Percentiles rank a stretch among this genome's conserved stretches.
Evolutionary conservation across 2,329 filamentous ascomycete genomes (phyloP).

Genomic region (Fusarium setosum): DNA sequence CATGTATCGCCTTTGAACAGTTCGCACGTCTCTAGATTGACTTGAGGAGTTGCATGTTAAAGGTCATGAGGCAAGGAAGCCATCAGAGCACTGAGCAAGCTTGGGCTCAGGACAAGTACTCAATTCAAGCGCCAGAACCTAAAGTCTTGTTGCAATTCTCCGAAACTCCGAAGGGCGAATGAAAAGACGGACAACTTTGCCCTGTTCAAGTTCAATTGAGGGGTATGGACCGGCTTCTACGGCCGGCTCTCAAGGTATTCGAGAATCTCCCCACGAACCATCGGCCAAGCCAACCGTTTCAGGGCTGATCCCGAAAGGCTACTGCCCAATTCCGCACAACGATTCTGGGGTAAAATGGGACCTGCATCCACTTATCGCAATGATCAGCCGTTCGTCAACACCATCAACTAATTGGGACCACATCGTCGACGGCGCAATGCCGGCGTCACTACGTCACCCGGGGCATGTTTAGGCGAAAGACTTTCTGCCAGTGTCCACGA

Average conservation of each 20-base stretch:
- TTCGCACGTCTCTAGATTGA: too few species aligned
- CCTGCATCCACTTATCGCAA: constrained; percentile 9
- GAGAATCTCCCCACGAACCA: neutral
- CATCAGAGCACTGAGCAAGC: too few species aligned
- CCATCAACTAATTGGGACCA: neutral
- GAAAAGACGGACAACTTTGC: neutral
- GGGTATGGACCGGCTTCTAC: constrained; percentile 2
- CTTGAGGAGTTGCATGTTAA: too few species aligned
- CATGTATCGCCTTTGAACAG: too few species aligned
- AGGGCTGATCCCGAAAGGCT: neutral
- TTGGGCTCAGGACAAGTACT: too few species aligned
- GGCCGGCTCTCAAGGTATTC: neutral
- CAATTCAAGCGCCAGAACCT: too few species aligned
- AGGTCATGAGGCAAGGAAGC: too few species aligned
- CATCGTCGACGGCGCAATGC: constrained; percentile 10
- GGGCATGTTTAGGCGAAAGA: neutral
- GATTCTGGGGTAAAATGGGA: constrained; percentile 20
- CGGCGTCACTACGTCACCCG: constrained; percentile 16
- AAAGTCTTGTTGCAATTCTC: constrained; percentile 9
- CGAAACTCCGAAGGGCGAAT: constrained; percentile 17
- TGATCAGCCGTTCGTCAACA: constrained; percentile 21
- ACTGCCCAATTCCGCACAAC: neutral
- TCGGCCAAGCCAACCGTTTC: neutral
- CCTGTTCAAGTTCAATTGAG: neutral
- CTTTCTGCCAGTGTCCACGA: neutral